Evolutionary conservation across 148 eudicot species (phyloP).

Genomic region (Silene conica): DNA sequence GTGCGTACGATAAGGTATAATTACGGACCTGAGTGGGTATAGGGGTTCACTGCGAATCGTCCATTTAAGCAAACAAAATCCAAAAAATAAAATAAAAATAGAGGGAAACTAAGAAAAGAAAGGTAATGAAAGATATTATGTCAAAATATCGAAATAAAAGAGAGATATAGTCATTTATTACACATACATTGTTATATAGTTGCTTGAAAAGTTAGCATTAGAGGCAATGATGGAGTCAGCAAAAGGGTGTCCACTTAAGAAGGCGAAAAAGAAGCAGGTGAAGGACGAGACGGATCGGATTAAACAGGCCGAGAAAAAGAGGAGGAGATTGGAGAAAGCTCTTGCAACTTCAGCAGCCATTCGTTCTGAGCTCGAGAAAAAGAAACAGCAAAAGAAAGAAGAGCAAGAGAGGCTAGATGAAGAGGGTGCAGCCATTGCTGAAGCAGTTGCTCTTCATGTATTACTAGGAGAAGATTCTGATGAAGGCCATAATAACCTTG

Average conservation of each 20-base stretch:
- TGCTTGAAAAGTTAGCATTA: conserved; percentile 19
- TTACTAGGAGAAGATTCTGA: conserved; percentile 78
- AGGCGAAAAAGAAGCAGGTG: conserved; percentile 81
- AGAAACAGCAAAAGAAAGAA: conserved; percentile 79
- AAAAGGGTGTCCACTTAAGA: conserved; percentile 54
- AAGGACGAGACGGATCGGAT: conserved; percentile 89
- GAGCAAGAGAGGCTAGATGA: conserved; percentile 90
- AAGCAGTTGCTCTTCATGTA: conserved; percentile 92
- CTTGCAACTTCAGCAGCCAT: conserved; percentile 92
- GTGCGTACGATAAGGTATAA: conserved; percentile 87
- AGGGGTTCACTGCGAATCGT: conserved; percentile 20
- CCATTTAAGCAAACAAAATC: conserved; percentile 15
- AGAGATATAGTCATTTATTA: conserved; percentile 23
- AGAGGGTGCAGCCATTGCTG: conserved; percentile 96
- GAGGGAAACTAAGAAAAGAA: conserved; percentile 10
- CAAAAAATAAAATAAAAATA: conserved; percentile 1
- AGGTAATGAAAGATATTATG: not conserved
- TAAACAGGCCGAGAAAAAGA: conserved; percentile 94
- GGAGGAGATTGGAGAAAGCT: conserved; percentile 92
- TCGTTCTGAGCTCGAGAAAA: conserved; percentile 80
- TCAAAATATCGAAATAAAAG: conserved; percentile 22
- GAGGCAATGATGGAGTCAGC: conserved; percentile 59
- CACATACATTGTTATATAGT: conserved; percentile 38
- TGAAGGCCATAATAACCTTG: conserved; percentile 44
- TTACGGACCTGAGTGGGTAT: conserved; percentile 95